Percentiles rank a stretch among this genome's conserved stretches.
These are phyloP conservation scores for Kwoniella shandongensis DNA, from an alignment of 768 basidiomycete genomes.

Conservation along the genomic window DNA sequence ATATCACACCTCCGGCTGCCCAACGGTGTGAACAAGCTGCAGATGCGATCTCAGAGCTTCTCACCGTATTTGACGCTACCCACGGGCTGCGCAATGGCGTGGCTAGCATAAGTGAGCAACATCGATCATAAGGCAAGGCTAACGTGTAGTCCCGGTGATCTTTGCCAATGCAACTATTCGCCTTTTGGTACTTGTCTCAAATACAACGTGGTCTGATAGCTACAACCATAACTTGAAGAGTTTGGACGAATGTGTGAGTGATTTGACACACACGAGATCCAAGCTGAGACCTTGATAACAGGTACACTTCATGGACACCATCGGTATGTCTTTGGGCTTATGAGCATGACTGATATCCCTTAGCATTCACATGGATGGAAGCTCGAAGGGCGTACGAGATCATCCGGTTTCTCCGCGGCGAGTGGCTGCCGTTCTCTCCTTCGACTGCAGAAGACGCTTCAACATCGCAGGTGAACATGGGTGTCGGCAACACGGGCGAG, in stretches of 20 bases:
- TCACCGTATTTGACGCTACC: slow-evolving; percentile 12
- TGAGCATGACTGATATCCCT: background rate
- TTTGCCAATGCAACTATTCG: slow-evolving; percentile 8
- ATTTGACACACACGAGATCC: background rate
- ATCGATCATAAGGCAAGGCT: background rate
- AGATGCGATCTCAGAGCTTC: slow-evolving; percentile 5
- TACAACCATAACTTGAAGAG: background rate
- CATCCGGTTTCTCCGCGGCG: slow-evolving; percentile 1
- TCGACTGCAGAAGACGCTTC: background rate
- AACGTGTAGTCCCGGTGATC: slow-evolving; percentile 4
- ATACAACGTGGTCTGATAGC: background rate
- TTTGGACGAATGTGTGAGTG: slow-evolving; percentile 1
- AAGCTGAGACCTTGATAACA: background rate
- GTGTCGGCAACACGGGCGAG: background rate
- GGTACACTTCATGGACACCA: background rate
- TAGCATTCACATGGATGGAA: slow-evolving; percentile 8
- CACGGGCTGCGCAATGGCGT: slow-evolving; percentile 15
- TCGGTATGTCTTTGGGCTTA: background rate
- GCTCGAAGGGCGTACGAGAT: slow-evolving; percentile 1
- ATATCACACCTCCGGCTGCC: slow-evolving; percentile 6
- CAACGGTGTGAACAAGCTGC: slow-evolving; percentile 12
- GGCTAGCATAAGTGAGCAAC: slow-evolving; percentile 13
- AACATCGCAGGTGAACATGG: background rate
- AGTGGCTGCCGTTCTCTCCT: slow-evolving; percentile 1
- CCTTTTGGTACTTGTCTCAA: background rate